Conservation (phyloP, 768 basidiomycete species). For the Rhodosporidiobolus sp. region DNA sequence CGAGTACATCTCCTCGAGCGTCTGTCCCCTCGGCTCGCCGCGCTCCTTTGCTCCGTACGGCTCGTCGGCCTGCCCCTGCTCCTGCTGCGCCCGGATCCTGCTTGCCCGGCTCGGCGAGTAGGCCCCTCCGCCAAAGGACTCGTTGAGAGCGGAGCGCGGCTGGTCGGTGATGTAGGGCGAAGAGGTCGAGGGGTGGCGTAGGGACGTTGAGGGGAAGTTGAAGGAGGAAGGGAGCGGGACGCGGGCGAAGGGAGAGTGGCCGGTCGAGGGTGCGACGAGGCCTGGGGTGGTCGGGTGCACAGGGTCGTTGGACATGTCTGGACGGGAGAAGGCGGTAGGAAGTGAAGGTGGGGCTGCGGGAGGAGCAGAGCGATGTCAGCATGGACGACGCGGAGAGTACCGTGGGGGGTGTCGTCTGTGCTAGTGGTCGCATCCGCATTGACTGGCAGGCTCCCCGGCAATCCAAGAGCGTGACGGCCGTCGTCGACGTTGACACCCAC, state of each 20-base stretch:
- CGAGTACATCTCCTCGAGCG: slow-evolving; percentile 97
- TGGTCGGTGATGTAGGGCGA: slow-evolving; percentile 40
- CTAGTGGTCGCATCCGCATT: too few relatives aligned
- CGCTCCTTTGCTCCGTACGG: not conserved
- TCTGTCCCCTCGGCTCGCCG: slow-evolving; percentile 25
- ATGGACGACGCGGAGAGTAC: too few relatives aligned
- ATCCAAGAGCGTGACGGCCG: too few relatives aligned
- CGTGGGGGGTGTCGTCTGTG: too few relatives aligned
- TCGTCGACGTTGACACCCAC: too few relatives aligned
- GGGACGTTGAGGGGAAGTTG: slow-evolving; percentile 23
- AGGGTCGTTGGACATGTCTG: not conserved
- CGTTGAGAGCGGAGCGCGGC: slow-evolving; percentile 15
- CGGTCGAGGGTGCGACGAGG: slow-evolving; percentile 32
- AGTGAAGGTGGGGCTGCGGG: too few relatives aligned
- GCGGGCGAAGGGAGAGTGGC: slow-evolving; percentile 36
- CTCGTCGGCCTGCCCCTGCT: not conserved
- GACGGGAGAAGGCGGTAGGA: too few relatives aligned
- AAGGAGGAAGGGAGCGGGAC: slow-evolving; percentile 26
- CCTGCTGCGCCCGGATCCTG: not conserved
- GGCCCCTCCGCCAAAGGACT: slow-evolving; percentile 11
- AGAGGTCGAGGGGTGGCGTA: not conserved
- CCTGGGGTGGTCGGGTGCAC: slow-evolving; percentile 4
- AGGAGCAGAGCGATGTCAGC: too few relatives aligned
- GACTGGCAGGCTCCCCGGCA: too few relatives aligned
- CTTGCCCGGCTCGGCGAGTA: slow-evolving; percentile 1